Base-by-base conservation (phyloP, 352 stramenopile genomes). In the Globisporangium cylindrosporum region DNA sequence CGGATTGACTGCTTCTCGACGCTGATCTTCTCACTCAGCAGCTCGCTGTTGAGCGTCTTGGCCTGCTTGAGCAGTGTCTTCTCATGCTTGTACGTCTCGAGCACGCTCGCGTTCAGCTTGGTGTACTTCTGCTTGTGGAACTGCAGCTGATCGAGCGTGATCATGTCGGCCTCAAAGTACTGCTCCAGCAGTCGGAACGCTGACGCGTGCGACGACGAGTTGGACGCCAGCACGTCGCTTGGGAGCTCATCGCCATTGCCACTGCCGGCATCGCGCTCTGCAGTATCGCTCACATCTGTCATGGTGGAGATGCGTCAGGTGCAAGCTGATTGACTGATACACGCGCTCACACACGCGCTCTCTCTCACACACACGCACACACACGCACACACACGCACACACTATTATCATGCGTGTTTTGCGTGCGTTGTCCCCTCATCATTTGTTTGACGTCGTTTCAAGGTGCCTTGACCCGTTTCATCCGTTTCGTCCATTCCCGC, bases 1-100 rank as follows among this genome's bases (percentile, higher is more conserved):
- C 85, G 88, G 59, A 95, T 95, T 57, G 81, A 80, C 72, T 95
- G 85, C 78, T 96, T 94, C 70, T 95, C 89, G 25, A 92, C 80
- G 27, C 80, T 75, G 77, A 97, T 97, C 71, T 95, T 94, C 69
- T 96, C 83, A 12, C 72, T 82, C 24, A 97, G 73, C 20, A 97
- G 75, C 38, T 95, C 88, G 66, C 79, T 86, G 71, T 95, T 95
- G 46, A 96, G 84, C 49, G 82, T 68, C 69, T 97, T 96, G 38
- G 88, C 84, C 38, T 93, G 79, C 69, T 89, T 88, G 14, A 95
- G 76, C 53, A 96, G 66, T 63, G 80, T 59, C 71, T 93, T 95
- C 66, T 95, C 88, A 70, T 91, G 85, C 53, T 89, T 88, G 73
- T 94, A 94, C 43, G 86, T 94, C 22, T 82, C 77, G 53, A 95